Percentiles rank a stretch among this genome's conserved stretches.
These are phyloP conservation scores for Pythium aristosporum DNA, from an alignment of 352 stramenopile genomes.

Conservation along the genomic window DNA sequence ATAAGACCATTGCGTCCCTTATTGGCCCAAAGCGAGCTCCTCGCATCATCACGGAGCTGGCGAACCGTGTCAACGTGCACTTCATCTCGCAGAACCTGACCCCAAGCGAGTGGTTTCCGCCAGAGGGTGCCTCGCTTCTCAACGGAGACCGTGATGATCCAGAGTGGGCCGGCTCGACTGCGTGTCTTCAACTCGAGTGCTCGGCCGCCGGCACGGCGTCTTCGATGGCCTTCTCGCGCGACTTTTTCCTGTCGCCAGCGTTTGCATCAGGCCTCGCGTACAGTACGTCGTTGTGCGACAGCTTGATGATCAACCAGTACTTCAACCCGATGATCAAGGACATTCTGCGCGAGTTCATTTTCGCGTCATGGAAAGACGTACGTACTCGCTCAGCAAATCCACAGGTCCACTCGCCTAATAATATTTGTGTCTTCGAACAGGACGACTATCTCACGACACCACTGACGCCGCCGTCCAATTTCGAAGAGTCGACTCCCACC, in stretches of 20 bases:
- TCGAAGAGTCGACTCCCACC: slow-evolving; percentile 29
- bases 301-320: slow-evolving; percentile 87
- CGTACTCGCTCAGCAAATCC: slow-evolving; percentile 2
- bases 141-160: slow-evolving; percentile 21
- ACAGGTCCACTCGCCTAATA: neutral
- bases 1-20: slow-evolving; percentile 77
- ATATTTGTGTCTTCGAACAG: slow-evolving; percentile 16
- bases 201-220: slow-evolving; percentile 25
- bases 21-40: slow-evolving; percentile 58
- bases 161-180: slow-evolving; percentile 9
- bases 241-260: slow-evolving; percentile 79
- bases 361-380: slow-evolving; percentile 70
- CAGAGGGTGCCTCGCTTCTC: neutral
- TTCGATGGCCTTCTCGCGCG: slow-evolving; percentile 58
- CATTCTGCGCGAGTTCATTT: slow-evolving; percentile 86
- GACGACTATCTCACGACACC: slow-evolving; percentile 37
- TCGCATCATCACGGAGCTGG: slow-evolving; percentile 74
- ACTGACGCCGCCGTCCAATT: slow-evolving; percentile 23
- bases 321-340: slow-evolving; percentile 88
- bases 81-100: slow-evolving; percentile 80
- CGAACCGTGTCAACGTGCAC: slow-evolving; percentile 80
- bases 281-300: slow-evolving; percentile 84
- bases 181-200: slow-evolving; percentile 15
- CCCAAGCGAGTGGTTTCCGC: slow-evolving; percentile 64
- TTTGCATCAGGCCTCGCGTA: slow-evolving; percentile 85